Conservation (phyloP, 2,329 filamentous ascomycete genomes). For the Hawksworthiomyces lignivorus region DNA sequence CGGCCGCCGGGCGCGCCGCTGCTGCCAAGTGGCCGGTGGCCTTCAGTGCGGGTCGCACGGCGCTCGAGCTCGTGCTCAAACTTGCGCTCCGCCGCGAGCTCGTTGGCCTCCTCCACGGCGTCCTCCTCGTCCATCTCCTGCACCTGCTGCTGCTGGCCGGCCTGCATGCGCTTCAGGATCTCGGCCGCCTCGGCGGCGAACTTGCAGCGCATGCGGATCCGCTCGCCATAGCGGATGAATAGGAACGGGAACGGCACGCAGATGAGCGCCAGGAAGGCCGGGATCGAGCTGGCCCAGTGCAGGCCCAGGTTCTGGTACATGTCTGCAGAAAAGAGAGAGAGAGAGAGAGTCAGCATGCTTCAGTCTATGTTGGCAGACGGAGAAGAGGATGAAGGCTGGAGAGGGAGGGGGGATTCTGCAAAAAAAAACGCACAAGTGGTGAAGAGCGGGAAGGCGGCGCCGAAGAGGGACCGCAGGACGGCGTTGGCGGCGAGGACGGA, state of each 20-base stretch:
- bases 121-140: conserved; percentile 7
- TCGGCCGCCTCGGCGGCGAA: conserved; percentile 60
- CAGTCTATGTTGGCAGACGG: no score
- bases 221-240: conserved; percentile 63
- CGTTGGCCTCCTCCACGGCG: conserved; percentile 6
- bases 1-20: no score
- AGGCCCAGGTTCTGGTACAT: conserved; percentile 56
- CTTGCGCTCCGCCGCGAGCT: conserved; percentile 1
- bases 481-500: conserved; percentile 66
- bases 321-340: conserved; percentile 10
- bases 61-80: conserved; percentile 3
- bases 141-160: conserved; percentile 21
- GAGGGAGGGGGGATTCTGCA: neutral
- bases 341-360: no score
- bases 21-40: no score
- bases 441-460: conserved; percentile 66
- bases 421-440: conserved; percentile 33
- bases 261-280: conserved; percentile 63
- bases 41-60: conserved; percentile 1
- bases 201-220: conserved; percentile 60
- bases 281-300: conserved; percentile 68
- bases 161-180: conserved; percentile 42
- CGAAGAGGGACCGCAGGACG: conserved; percentile 64
- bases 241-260: conserved; percentile 70
- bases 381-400: neutral